Base-by-base conservation (phyloP, 2,329 filamentous ascomycete genomes). In the Ophiocordyceps sinensis region DNA sequence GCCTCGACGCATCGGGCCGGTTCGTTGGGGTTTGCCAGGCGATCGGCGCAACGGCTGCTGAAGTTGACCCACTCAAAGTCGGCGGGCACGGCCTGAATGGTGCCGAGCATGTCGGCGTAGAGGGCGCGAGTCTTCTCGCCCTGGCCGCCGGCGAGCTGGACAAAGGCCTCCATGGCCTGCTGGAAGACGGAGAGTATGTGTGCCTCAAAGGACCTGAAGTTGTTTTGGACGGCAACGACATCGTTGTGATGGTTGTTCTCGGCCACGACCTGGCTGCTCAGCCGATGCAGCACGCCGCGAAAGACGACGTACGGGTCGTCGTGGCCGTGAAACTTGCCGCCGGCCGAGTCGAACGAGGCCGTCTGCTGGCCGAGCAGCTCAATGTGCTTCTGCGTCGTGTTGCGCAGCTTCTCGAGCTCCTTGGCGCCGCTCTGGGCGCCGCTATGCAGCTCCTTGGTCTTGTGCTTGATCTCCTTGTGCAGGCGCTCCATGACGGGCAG, bases 221-320 rank as follows among this genome's bases (percentile, higher is more conserved):
- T 85, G 64, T 82, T 80, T 64, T 98, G 91, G n/a, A 95, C 83
- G 10, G 81, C 75, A 46, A 98, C 73, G 43, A 96, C 73, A 57
- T 98, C 91, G 57, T 94, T 85, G 48, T 82, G 78, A 65, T 93
- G 89, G 68, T 88, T 93, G 71, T 98, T 98, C 68, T 98, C 91
- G 57, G 94, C 86, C 37, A 85, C 69, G 30, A 96, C 76, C 66
- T 98, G 91, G 67, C 84, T 89, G 71, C 85, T 80, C 42, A 98
- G 70, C 36, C 87, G 79, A 65, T 95, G 75, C 48, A 85, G 65
- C 43, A 95, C 79, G 44, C 85, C 84, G 28, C 89, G 79, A 53
- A 82, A 77, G 37, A 96, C 60, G 43, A 96, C 73, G 57, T 96
- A 98, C 5, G 91, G 91, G 58, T 98, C 91, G 29, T 94, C 78